Conservation (phyloP, 1,139 yeast species). For the Candida glucosophila region DNA sequence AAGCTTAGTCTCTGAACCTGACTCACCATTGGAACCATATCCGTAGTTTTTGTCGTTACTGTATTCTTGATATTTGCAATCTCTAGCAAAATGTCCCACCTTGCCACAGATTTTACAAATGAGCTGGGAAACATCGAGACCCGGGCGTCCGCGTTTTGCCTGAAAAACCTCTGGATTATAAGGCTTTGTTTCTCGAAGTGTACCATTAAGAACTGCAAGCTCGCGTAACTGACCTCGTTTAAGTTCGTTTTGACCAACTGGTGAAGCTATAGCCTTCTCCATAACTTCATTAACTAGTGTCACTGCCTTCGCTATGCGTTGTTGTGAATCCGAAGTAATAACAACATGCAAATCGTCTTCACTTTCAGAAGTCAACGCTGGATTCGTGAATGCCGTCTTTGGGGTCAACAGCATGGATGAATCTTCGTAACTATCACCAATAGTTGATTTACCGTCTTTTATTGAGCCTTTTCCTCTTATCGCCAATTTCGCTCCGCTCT, state of each 20-base stretch:
- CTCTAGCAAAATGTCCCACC: conserved; percentile 81
- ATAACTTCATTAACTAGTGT: conserved; percentile 69
- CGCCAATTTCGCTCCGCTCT: conserved; percentile 79
- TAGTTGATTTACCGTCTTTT: conserved; percentile 69
- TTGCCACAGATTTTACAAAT: conserved; percentile 75
- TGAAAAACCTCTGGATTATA: conserved; percentile 52
- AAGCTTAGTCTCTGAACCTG: neutral
- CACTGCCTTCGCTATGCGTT: conserved; percentile 68
- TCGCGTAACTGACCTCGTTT: conserved; percentile 88
- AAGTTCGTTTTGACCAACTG: conserved; percentile 87
- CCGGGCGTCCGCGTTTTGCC: conserved; percentile 30
- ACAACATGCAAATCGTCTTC: conserved; percentile 82
- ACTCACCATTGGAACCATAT: conserved; percentile 3
- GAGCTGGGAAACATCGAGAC: conserved; percentile 46
- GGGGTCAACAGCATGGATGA: conserved; percentile 8
- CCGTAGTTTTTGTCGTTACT: conserved; percentile 1
- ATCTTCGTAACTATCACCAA: conserved; percentile 19
- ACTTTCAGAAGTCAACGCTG: conserved; percentile 14
- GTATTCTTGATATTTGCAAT: conserved; percentile 42
- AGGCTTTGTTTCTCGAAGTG: conserved; percentile 74
- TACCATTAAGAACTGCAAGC: conserved; percentile 89
- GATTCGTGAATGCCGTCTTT: conserved; percentile 15
- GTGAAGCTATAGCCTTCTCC: conserved; percentile 76
- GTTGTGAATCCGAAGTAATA: conserved; percentile 77
- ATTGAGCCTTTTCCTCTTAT: conserved; percentile 93